A percentile compares a stretch with the other conserved stretches of the same genome.
phyloP scores from a whole-genome alignment of 192 early-diverging fungal genomes.

The Chytriomyces sp. region DNA sequence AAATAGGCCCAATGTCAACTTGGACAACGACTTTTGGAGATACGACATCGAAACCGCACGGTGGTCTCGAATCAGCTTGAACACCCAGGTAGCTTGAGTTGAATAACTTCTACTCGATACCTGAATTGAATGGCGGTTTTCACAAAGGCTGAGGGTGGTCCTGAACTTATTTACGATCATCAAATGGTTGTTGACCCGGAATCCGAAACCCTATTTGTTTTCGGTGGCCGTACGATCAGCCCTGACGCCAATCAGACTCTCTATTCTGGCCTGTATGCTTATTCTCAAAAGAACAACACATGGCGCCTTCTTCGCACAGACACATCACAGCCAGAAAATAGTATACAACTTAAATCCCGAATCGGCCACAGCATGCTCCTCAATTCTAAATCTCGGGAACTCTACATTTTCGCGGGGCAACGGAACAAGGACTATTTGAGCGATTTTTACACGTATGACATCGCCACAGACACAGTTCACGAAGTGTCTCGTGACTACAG shows the following conservation, averaged over 20 bases:
- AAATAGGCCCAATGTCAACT: conserved; percentile 63
- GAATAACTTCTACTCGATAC: no score
- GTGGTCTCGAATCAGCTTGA: conserved; percentile 77
- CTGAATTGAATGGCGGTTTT: not conserved
- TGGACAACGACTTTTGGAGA: conserved; percentile 88
- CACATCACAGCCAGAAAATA: conserved; percentile 47
- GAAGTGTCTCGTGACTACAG: conserved; percentile 80
- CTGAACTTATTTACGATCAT: conserved; percentile 88
- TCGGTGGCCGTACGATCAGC: conserved; percentile 79
- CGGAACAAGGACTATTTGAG: conserved; percentile 77
- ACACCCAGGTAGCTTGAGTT: conserved; percentile 69
- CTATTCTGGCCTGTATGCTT: conserved; percentile 90
- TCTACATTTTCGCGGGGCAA: conserved; percentile 92
- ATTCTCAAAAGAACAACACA: conserved; percentile 64
- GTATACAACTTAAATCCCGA: conserved; percentile 77
- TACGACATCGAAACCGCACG: conserved; percentile 72
- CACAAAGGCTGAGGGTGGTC: conserved; percentile 75
- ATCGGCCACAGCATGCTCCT: conserved; percentile 92
- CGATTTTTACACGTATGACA: conserved; percentile 85
- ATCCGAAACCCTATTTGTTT: conserved; percentile 78
- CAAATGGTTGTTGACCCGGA: conserved; percentile 89
- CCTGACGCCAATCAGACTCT: conserved; percentile 69
- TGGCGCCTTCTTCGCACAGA: conserved; percentile 82
- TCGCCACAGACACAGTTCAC: conserved; percentile 76
- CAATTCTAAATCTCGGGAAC: conserved; percentile 69